These are phyloP conservation scores for Naumovozyma castellii DNA, from an alignment of 805 yeast genomes.

Conservation along the genomic window DNA sequence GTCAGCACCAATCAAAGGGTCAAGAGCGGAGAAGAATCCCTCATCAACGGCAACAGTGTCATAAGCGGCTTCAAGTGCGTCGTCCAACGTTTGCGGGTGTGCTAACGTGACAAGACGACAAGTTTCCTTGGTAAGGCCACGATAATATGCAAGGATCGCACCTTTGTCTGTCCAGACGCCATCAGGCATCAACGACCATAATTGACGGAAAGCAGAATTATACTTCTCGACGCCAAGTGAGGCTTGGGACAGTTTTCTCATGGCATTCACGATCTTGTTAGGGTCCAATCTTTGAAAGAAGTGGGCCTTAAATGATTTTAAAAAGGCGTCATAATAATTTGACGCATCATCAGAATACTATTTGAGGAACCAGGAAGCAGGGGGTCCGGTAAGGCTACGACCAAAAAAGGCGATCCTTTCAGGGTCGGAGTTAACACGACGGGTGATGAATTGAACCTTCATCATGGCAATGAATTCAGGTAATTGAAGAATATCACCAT, in stretches of 20 bases:
- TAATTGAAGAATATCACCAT: background rate
- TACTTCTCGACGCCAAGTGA: background rate
- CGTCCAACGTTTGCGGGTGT: background rate
- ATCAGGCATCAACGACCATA: conserved; percentile 3
- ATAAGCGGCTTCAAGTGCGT: conserved; percentile 1
- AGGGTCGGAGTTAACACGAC: background rate
- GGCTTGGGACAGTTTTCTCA: background rate
- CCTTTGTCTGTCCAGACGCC: conserved; percentile 3
- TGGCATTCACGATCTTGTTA: conserved; percentile 1
- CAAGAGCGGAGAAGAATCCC: background rate
- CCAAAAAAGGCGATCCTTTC: conserved; percentile 2
- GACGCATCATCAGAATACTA: background rate
- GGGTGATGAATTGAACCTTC: conserved; percentile 1
- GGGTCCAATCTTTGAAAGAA: background rate
- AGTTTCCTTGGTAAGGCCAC: background rate
- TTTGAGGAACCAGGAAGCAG: background rate
- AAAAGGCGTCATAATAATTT: background rate
- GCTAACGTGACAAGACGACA: background rate
- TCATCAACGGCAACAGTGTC: conserved; percentile 1
- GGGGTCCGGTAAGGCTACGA: conserved; percentile 1
- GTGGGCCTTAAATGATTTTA: background rate
- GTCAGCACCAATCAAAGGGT: background rate
- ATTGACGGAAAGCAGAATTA: background rate
- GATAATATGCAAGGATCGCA: conserved; percentile 1
- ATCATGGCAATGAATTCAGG: background rate